Conservation (phyloP, 495 filamentous ascomycete genomes). For the Penicillium angulare region DNA sequence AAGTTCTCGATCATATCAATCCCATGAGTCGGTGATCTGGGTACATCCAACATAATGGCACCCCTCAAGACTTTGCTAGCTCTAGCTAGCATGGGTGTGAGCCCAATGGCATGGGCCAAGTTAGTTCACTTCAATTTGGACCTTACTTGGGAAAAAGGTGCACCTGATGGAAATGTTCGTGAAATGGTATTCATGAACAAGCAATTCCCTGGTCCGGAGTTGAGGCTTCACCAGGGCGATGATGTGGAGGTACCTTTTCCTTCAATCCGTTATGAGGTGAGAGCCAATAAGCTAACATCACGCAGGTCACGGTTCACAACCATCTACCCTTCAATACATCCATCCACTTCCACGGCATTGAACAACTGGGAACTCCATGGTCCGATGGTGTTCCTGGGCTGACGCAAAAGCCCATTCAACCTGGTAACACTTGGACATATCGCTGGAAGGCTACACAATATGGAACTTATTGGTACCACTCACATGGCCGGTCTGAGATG, state of each 20-base stretch:
- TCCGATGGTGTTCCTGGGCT: constrained; percentile 54
- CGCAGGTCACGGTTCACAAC: constrained; percentile 39
- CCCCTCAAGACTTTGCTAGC: constrained; percentile 8
- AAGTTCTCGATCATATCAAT: too few species aligned
- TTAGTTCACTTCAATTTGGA: constrained; percentile 25
- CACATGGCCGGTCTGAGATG: constrained; percentile 45
- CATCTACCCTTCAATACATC: constrained; percentile 47
- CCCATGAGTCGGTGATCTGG: too few species aligned
- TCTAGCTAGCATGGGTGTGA: constrained; percentile 7
- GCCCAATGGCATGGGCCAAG: constrained; percentile 16
- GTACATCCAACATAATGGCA: constrained; percentile 11
- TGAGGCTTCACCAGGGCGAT: constrained; percentile 57
- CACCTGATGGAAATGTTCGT: constrained; percentile 38
- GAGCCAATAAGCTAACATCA: background rate
- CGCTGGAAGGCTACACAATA: constrained; percentile 47
- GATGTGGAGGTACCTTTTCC: constrained; percentile 42
- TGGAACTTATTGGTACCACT: constrained; percentile 55
- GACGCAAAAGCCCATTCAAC: constrained; percentile 43
- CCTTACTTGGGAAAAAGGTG: constrained; percentile 37
- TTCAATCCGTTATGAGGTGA: background rate
- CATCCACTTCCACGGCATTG: constrained; percentile 46
- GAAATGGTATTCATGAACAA: constrained; percentile 56
- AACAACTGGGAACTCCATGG: constrained; percentile 37
- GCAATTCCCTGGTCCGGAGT: constrained; percentile 52
- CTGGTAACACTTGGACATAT: constrained; percentile 44